Base-by-base conservation (phyloP, 768 basidiomycete species). In the Plicaturopsis crispa region DNA sequence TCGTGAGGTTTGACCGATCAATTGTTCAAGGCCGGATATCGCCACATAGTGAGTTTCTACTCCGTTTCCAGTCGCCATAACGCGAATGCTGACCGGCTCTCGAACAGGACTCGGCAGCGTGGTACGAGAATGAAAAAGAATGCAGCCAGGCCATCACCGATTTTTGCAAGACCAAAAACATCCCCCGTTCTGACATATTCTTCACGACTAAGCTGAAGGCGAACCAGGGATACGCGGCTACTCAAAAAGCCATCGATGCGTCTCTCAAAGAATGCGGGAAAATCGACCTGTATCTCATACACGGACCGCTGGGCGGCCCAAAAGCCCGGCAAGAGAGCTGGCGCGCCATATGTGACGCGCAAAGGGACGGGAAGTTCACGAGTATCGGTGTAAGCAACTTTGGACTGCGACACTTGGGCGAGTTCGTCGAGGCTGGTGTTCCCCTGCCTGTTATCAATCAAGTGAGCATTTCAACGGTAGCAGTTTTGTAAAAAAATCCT, bases 231-330 rank as follows among this genome's bases (percentile, higher is more conserved):
- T 75, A 78, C 51, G 62, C 66, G 3, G 53, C 66, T 11, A 67
- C 70, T 17, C 63, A 56, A 41, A 62, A 69, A 38, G 58, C 69
- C 24, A 75, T 84, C 43, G 51, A 71, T 44, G 63, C 60, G 31
- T 80, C 78, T 2, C 53, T 84, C 14, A 53, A 70, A 18, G 58
- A 54, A 37, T 76, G 67, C 52, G 70, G 72, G 1, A 74, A 76
- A 49, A 75, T 84, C 43, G 82, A 85, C 49, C 59, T 85, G 6
- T 87, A 83, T 59, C 70, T 84, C 39, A 68, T 85, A 22, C 82
- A 85, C 47, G 73, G 73, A 12, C 80, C 84, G 5, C 63, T 78
- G 33, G 80, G 80, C 14, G 81, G 81, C 5, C 61, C 69, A 0
- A 43, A 69, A 33, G 68, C 69, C 19, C 64, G 83, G 14, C 62